Evolutionary conservation across 257 asterid species (phyloP).

Genomic region (Solanum gandarillasii): DNA sequence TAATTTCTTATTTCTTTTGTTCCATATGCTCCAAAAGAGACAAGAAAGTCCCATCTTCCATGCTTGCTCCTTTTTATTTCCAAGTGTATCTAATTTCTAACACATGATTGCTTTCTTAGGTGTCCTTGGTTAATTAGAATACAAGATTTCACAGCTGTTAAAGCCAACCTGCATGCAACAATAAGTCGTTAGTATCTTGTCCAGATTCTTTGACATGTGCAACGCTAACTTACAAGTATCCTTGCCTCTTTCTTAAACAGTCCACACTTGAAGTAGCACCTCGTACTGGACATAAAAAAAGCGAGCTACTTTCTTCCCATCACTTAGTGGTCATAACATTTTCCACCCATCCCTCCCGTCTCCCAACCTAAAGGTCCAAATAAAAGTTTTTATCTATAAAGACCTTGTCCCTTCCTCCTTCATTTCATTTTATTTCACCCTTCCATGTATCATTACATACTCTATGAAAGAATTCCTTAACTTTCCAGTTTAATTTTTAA

Average conservation of each 20-base stretch:
- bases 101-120: background rate
- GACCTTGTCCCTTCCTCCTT: background rate
- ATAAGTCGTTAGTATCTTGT: background rate
- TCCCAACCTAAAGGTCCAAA: background rate
- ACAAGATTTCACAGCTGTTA: background rate
- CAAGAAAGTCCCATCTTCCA: background rate
- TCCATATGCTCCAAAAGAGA: background rate
- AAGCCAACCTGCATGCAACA: background rate
- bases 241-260: background rate
- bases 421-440: background rate
- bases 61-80: background rate
- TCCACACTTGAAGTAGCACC: background rate
- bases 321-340: background rate
- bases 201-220: background rate
- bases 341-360: background rate
- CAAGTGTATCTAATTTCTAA: background rate
- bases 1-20: background rate
- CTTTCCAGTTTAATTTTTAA: background rate
- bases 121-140: background rate
- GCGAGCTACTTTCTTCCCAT: background rate
- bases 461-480: background rate
- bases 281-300: background rate
- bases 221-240: background rate
- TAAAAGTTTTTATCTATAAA: background rate
- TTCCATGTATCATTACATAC: background rate